A percentile compares a stretch with the other conserved stretches of the same genome.
phyloP scores from a whole-genome alignment of 2,329 filamentous ascomycete genomes.

The Westerdykella ornata region DNA sequence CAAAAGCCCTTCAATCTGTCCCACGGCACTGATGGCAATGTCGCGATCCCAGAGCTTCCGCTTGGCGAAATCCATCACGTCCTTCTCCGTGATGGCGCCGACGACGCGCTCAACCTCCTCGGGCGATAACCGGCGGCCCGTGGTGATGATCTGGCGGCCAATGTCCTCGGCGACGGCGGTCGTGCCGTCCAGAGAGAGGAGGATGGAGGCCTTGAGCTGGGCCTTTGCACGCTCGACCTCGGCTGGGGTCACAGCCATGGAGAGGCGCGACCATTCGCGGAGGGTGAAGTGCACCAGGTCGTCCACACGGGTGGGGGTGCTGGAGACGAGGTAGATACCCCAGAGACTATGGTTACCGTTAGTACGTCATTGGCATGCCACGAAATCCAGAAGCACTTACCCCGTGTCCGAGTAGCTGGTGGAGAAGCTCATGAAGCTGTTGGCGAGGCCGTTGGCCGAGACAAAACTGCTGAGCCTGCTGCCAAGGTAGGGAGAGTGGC shows the following conservation, averaged over 20 bases:
- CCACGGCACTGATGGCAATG: conserved; percentile 86
- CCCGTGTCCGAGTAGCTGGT: conserved; percentile 99
- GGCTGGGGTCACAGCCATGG: conserved; percentile 75
- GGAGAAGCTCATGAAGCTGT: conserved; percentile 99
- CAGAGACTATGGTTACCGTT: conserved; percentile 66
- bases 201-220: conserved; percentile 96
- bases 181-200: conserved; percentile 94
- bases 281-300: conserved; percentile 98
- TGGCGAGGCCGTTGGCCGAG: conserved; percentile 90
- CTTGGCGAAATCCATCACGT: conserved; percentile 94
- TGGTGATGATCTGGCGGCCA: conserved; percentile 96
- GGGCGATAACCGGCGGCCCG: conserved; percentile 81
- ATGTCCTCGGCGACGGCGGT: conserved; percentile 97
- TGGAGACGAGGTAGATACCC: conserved; percentile 97
- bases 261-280: conserved; percentile 95
- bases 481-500: conserved; percentile 92
- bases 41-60: conserved; percentile 97
- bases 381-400: conserved; percentile 48
- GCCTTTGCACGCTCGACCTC: conserved; percentile 98
- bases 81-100: conserved; percentile 83
- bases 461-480: conserved; percentile 94
- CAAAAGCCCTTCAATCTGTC: conserved; percentile 76
- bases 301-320: conserved; percentile 79
- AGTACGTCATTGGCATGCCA: conserved; percentile 14
- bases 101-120: conserved; percentile 93